Conservation (phyloP, 2,329 filamentous ascomycete species). For the Cadophora malorum region DNA sequence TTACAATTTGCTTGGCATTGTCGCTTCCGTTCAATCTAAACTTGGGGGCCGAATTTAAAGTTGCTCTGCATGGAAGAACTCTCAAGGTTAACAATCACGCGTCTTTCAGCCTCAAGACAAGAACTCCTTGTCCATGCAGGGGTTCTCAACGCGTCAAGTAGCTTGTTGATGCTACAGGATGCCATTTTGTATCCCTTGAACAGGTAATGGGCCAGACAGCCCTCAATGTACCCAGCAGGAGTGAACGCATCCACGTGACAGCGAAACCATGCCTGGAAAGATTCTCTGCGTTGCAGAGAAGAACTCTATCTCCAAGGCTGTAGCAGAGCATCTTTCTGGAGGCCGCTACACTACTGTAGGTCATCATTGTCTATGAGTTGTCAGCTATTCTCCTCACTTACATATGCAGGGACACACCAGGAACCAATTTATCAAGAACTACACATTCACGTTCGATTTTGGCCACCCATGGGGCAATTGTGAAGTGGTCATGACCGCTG, state of each 20-base stretch:
- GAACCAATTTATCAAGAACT: conserved; percentile 85
- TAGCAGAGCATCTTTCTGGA: conserved; percentile 87
- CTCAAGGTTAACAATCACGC: neutral
- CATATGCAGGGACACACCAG: conserved; percentile 37
- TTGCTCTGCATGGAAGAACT: conserved; percentile 10
- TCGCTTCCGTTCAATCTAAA: conserved; percentile 4
- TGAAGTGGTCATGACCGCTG: conserved; percentile 91
- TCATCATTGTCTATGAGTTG: conserved; percentile 6
- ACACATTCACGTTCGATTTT: conserved; percentile 90
- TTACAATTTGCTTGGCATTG: neutral
- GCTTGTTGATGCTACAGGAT: neutral
- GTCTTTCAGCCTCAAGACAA: neutral
- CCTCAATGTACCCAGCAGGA: neutral
- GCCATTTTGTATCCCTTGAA: neutral
- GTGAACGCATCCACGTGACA: conserved; percentile 19
- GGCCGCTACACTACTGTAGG: conserved; percentile 73
- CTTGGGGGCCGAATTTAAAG: conserved; percentile 2
- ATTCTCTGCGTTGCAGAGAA: conserved; percentile 85
- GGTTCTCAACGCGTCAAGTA: conserved; percentile 19
- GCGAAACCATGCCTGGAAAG: conserved; percentile 46
- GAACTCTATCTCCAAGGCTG: conserved; percentile 93
- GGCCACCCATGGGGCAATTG: conserved; percentile 79
- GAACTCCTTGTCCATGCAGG: neutral
- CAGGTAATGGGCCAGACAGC: neutral
- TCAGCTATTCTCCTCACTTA: conserved; percentile 4